A percentile compares a stretch with the other conserved stretches of the same genome.
Evolutionary conservation across 78 protist genomes (phyloP).

Genomic region (Cyanophora paradoxa): DNA sequence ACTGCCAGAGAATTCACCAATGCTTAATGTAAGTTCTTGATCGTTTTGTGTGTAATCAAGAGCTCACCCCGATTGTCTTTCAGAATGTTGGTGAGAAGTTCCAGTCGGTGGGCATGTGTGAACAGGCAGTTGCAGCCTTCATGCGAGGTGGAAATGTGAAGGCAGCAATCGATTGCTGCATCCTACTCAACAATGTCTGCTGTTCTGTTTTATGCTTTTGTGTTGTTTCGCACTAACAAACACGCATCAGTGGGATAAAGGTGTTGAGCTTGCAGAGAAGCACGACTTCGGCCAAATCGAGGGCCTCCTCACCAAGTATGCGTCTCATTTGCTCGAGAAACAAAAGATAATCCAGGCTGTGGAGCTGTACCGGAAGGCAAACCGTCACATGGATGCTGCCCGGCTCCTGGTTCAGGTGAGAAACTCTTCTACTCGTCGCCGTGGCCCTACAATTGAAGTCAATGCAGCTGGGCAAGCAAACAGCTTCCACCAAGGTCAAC

Average conservation of each 20-base stretch:
- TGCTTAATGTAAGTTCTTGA: not conserved
- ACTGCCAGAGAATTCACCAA: constrained; percentile 20
- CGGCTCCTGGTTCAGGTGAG: constrained; percentile 33
- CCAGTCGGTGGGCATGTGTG: constrained; percentile 52
- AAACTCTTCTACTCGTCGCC: too few relatives aligned
- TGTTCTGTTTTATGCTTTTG: not conserved
- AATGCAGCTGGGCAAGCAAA: too few relatives aligned
- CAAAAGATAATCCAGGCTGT: constrained; percentile 50
- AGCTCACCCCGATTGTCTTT: too few relatives aligned
- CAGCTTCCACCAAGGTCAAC: not conserved
- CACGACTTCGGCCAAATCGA: constrained; percentile 46
- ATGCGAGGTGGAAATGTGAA: constrained; percentile 17
- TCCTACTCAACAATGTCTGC: constrained; percentile 31
- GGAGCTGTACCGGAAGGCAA: constrained; percentile 62
- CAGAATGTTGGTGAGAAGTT: constrained; percentile 42
- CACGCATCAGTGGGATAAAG: constrained; percentile 48
- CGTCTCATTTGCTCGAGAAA: constrained; percentile 44
- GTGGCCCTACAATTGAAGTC: too few relatives aligned
- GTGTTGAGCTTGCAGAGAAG: constrained; percentile 56
- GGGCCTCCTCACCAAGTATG: constrained; percentile 48
- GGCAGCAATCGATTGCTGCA: constrained; percentile 61
- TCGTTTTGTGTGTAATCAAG: too few relatives aligned
- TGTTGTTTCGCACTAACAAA: not conserved
- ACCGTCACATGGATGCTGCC: constrained; percentile 53
- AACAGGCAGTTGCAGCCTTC: constrained; percentile 52